phyloP scores from a whole-genome alignment of 495 filamentous ascomycete genomes.

The Chaetomium cochliodes region DNA sequence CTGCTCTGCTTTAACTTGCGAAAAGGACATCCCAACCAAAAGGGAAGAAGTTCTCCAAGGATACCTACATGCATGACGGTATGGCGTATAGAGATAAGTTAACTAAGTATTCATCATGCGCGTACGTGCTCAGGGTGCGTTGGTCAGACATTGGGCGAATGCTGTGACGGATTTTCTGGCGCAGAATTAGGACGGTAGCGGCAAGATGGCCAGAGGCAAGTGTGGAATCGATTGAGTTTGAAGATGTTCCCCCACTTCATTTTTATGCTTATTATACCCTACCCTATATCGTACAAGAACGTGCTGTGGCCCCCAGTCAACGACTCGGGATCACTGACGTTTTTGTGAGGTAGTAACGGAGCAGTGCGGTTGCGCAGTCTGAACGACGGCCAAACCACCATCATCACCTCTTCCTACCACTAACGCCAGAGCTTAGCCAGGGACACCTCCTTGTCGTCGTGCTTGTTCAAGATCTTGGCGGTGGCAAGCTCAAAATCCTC shows the following conservation, averaged over 20 bases:
- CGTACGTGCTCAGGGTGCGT: neutral
- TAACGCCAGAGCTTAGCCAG: constrained; percentile 42
- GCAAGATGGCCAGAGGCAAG: neutral
- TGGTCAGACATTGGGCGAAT: neutral
- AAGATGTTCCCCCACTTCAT: neutral
- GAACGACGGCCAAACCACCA: neutral
- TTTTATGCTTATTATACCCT: neutral
- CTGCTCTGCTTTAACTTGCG: neutral
- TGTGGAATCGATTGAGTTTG: neutral
- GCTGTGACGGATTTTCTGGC: neutral
- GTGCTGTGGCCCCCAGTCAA: neutral
- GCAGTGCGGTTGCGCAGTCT: constrained; percentile 4
- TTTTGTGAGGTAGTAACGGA: neutral
- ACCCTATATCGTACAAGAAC: constrained; percentile 5
- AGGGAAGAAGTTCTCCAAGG: neutral
- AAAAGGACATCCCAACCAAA: neutral
- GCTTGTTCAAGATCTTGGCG: constrained; percentile 99
- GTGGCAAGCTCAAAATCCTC: constrained; percentile 99
- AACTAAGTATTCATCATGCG: neutral
- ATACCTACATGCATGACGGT: constrained; percentile 2
- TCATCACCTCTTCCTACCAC: neutral
- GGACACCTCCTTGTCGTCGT: constrained; percentile 90
- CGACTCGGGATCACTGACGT: neutral
- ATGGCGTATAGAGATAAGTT: neutral
- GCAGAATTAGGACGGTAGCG: too few species aligned